Conservation (phyloP, 345 rosid species). For the Acer yangbiense region DNA sequence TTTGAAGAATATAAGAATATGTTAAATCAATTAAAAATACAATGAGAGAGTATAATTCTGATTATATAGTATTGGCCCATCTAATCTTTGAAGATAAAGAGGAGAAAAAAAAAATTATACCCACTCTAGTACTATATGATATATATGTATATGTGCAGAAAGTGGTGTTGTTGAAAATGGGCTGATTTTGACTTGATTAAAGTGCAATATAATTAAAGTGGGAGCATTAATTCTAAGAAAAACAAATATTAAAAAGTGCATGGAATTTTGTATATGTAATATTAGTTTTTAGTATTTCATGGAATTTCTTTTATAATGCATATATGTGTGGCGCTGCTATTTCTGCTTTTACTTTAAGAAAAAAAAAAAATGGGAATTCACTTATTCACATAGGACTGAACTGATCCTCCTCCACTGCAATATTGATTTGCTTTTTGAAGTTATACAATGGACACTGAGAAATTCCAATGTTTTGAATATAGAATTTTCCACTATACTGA, state of each 20-base stretch:
- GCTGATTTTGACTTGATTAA: conserved; percentile 31
- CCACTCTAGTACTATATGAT: background rate
- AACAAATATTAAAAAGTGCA: background rate
- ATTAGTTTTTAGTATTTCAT: background rate
- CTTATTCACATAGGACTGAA: background rate
- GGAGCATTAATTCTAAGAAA: conserved; percentile 5
- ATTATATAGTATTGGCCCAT: conserved; percentile 19
- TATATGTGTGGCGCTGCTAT: background rate
- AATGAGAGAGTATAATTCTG: conserved; percentile 18
- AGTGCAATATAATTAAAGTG: conserved; percentile 20
- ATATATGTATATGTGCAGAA: conserved; percentile 21
- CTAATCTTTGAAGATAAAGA: conserved; percentile 9
- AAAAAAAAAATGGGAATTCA: too few species aligned
- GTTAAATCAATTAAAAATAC: background rate
- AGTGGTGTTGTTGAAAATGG: conserved; percentile 27
- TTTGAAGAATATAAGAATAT: conserved; percentile 35
- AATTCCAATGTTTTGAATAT: background rate
- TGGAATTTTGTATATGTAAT: background rate
- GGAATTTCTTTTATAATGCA: conserved; percentile 1
- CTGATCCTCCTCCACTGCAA: background rate
- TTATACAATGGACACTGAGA: background rate
- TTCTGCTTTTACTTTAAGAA: background rate
- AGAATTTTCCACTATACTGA: background rate
- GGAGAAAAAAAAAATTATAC: background rate
- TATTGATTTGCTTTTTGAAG: background rate